These are phyloP conservation scores for Penicillium nucicola DNA, from an alignment of 495 filamentous ascomycete genomes.

Conservation along the genomic window DNA sequence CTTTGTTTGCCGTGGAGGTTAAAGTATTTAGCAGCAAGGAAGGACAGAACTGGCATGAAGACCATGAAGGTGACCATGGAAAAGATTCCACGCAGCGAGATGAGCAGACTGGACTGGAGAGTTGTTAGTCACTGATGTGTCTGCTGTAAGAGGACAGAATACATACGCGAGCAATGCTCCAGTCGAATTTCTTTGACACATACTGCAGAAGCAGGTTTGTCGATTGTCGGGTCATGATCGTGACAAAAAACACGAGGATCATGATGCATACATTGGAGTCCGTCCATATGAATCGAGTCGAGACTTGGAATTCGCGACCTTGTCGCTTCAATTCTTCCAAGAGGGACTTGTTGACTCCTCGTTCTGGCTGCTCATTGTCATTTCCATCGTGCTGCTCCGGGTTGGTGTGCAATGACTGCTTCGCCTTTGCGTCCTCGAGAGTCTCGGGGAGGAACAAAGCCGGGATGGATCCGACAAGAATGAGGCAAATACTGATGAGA, in stretches of 20 bases:
- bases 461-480: conserved; percentile 23
- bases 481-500: conserved; percentile 20
- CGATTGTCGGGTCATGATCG: conserved; percentile 26
- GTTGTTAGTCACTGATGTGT: conserved; percentile 3
- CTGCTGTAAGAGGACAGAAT: background rate
- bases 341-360: conserved; percentile 5
- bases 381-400: background rate
- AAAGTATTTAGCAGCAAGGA: conserved; percentile 18
- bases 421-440: conserved; percentile 23
- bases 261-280: conserved; percentile 25
- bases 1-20: conserved; percentile 25
- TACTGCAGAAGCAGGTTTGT: conserved; percentile 36
- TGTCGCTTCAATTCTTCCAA: conserved; percentile 11
- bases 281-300: conserved; percentile 29
- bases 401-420: background rate
- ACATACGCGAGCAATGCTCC: conserved; percentile 37
- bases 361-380: background rate
- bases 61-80: conserved; percentile 28
- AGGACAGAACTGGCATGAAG: conserved; percentile 29
- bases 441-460: conserved; percentile 47
- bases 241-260: conserved; percentile 30
- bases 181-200: conserved; percentile 39
- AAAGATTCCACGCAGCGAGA: conserved; percentile 38
- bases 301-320: conserved; percentile 24
- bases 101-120: conserved; percentile 35